A percentile compares a stretch with the other conserved stretches of the same genome.
phyloP scores from a whole-genome alignment of 1,139 yeast genomes.

The Kluyveromyces marxianus region DNA sequence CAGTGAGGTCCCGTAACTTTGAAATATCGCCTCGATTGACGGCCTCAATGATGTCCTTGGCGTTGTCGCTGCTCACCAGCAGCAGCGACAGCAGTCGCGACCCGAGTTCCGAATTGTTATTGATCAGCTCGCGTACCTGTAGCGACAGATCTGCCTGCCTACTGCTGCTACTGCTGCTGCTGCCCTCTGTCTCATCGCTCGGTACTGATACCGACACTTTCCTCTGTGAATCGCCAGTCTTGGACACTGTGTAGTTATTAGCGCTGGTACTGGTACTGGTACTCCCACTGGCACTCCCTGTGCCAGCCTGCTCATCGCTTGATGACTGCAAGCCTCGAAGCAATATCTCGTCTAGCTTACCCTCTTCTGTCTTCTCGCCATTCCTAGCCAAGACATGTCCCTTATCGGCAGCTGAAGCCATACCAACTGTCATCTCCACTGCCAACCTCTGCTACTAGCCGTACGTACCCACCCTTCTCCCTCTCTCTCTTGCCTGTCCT shows the following conservation, averaged over 20 bases:
- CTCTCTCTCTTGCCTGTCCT: no score
- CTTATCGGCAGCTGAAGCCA: no score
- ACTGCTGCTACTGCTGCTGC: not conserved
- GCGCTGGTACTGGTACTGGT: not conserved
- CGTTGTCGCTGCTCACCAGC: constrained; percentile 26
- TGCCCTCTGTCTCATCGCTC: not conserved
- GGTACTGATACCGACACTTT: constrained; percentile 1
- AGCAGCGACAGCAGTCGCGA: constrained; percentile 24
- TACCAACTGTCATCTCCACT: no score
- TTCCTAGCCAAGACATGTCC: no score
- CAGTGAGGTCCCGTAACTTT: constrained; percentile 4
- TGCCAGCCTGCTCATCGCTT: no score
- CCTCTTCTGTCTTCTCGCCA: no score
- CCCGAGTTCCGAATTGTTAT: constrained; percentile 26
- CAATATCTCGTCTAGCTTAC: no score
- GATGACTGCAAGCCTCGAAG: no score
- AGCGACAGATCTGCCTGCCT: constrained; percentile 9
- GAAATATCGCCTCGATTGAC: constrained; percentile 18
- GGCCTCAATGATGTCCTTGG: constrained; percentile 23
- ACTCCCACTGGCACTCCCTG: not conserved
- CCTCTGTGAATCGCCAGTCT: not conserved
- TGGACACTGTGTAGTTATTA: constrained; percentile 1
- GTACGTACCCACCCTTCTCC: no score
- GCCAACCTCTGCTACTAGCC: no score
- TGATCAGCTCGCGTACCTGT: constrained; percentile 18